phyloP scores from a whole-genome alignment of 2,329 filamentous ascomycete species.

The Colletotrichum ledebouriae region DNA sequence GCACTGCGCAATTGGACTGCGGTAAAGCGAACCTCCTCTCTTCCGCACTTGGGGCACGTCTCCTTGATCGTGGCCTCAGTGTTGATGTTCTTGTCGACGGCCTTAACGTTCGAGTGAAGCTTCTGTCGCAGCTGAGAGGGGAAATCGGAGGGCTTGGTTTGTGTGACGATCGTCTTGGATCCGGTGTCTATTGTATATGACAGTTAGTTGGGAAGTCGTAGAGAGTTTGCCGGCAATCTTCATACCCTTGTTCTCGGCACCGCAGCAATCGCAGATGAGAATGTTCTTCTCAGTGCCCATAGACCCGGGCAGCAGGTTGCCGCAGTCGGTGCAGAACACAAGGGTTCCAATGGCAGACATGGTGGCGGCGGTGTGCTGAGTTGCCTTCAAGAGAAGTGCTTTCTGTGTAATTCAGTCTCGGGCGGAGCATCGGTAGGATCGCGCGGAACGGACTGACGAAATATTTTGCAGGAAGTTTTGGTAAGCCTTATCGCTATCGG shows the following conservation, averaged over 20 bases:
- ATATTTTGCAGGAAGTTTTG: conserved; percentile 40
- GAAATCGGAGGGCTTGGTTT: conserved; percentile 90
- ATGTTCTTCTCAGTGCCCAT: conserved; percentile 82
- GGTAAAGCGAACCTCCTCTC: conserved; percentile 86
- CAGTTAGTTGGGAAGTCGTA: conserved; percentile 6
- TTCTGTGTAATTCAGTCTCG: neutral
- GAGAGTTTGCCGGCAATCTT: conserved; percentile 23
- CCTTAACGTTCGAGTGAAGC: conserved; percentile 84
- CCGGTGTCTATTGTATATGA: conserved; percentile 70
- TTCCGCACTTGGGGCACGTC: conserved; percentile 84
- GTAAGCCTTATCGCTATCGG: conserved; percentile 19
- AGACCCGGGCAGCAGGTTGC: conserved; percentile 87
- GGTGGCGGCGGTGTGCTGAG: neutral
- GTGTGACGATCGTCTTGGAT: conserved; percentile 81
- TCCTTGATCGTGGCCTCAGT: conserved; percentile 77
- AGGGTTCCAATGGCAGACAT: conserved; percentile 94
- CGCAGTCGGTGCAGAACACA: conserved; percentile 93
- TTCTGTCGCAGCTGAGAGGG: conserved; percentile 91
- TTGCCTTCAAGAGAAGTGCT: conserved; percentile 24
- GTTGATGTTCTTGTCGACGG: conserved; percentile 81
- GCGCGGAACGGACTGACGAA: conserved; percentile 30
- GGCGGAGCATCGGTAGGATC: conserved; percentile 5
- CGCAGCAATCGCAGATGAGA: conserved; percentile 88
- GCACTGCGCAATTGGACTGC: conserved; percentile 90
- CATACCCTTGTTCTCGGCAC: conserved; percentile 84